phyloP scores from a whole-genome alignment of 106 monocot species.

The Dendrobium nobile region DNA sequence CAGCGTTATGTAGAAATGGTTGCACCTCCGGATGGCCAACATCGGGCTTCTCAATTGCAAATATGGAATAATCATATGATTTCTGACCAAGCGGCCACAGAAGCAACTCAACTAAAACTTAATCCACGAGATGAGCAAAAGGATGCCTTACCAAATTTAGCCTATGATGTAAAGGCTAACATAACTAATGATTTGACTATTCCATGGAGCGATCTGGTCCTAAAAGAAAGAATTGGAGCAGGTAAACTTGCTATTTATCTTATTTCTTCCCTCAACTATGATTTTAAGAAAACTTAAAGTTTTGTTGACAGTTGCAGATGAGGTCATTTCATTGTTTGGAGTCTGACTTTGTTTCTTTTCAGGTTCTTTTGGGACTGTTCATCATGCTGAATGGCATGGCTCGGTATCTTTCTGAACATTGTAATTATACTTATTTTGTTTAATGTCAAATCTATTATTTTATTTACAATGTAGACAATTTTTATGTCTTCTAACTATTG shows the following conservation, averaged over 20 bases:
- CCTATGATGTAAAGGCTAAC: conserved; percentile 31
- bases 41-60: conserved; percentile 14
- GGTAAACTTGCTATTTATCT: conserved; percentile 33
- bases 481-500: background rate
- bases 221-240: conserved; percentile 96
- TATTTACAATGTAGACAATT: background rate
- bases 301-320: background rate
- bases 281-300: background rate
- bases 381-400: conserved; percentile 99
- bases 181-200: conserved; percentile 69
- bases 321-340: background rate
- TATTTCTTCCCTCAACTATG: background rate
- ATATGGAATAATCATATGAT: conserved; percentile 17
- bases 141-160: conserved; percentile 17
- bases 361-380: conserved; percentile 99
- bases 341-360: conserved; percentile 13
- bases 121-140: conserved; percentile 25
- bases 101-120: conserved; percentile 20
- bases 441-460: background rate
- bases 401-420: conserved; percentile 56
- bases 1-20: conserved; percentile 14
- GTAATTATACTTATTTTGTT: background rate
- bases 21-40: conserved; percentile 18
- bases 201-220: conserved; percentile 75
- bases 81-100: conserved; percentile 19